Evolutionary conservation across 176 grass and related monocot species (phyloP).

Genomic region (Juncus inflexus): DNA sequence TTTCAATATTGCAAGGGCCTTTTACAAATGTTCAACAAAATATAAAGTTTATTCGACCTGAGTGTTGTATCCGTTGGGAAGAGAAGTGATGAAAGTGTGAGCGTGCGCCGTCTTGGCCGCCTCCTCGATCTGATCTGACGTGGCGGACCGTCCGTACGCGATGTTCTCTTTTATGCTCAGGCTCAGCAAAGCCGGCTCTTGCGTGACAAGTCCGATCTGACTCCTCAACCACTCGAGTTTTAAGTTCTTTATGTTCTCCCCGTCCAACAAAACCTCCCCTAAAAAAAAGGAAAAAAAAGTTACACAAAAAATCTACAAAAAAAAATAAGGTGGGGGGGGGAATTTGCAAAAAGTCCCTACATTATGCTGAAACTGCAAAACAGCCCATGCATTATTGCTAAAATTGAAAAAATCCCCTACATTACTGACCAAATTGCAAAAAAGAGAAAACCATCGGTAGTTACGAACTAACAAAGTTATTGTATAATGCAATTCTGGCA

Average conservation of each 20-base stretch:
- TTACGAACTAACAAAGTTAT: too few species aligned
- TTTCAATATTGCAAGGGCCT: not conserved
- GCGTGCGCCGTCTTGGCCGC: constrained; percentile 96
- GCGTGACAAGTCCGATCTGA: constrained; percentile 98
- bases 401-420: too few species aligned
- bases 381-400: too few species aligned
- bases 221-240: constrained; percentile 93
- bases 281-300: constrained; percentile 26
- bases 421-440: too few species aligned
- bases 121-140: constrained; percentile 91
- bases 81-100: constrained; percentile 93
- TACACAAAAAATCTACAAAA: not conserved
- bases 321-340: too few species aligned
- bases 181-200: constrained; percentile 95
- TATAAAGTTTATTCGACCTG: constrained; percentile 46
- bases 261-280: constrained; percentile 99
- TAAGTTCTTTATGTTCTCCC: constrained; percentile 92
- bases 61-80: constrained; percentile 88
- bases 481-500: too few species aligned
- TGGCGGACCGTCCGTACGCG: constrained; percentile 87
- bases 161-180: constrained; percentile 97
- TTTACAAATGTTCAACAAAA: not conserved
- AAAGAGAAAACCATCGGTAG: too few species aligned
- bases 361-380: constrained; percentile 51
- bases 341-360: constrained; percentile 15